Evolutionary conservation across 2,329 filamentous ascomycete genomes (phyloP).

Genomic region (Venturia asperata): DNA sequence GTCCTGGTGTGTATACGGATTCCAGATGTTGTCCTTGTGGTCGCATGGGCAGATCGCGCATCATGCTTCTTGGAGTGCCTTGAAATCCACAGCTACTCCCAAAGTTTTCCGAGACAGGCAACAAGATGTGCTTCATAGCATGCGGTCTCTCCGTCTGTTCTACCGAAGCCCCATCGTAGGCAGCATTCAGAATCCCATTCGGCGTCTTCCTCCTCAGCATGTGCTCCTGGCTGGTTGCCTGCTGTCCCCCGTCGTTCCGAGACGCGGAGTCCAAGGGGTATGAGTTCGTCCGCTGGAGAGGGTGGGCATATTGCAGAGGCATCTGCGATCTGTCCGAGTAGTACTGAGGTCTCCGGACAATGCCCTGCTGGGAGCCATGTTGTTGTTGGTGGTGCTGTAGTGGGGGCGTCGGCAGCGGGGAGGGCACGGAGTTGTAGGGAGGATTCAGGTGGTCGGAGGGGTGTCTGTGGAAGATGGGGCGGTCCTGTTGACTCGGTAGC

Average conservation of each 20-base stretch:
- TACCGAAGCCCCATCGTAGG: conserved; percentile 77
- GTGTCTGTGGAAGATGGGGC: background rate
- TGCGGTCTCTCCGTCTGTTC: conserved; percentile 68
- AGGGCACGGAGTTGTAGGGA: background rate
- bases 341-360: background rate
- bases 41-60: conserved; percentile 32
- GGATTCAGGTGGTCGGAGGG: conserved; percentile 7
- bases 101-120: conserved; percentile 50
- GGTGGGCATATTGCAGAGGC: conserved; percentile 35
- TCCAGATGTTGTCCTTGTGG: conserved; percentile 22
- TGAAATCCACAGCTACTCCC: conserved; percentile 5
- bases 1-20: background rate
- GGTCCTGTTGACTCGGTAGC: conserved; percentile 1
- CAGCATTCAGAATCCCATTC: conserved; percentile 83
- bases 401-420: background rate
- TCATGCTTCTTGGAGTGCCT: conserved; percentile 24
- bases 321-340: conserved; percentile 22
- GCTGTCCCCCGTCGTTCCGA: conserved; percentile 22
- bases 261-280: conserved; percentile 28
- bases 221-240: conserved; percentile 51
- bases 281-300: conserved; percentile 34
- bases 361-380: conserved; percentile 17
- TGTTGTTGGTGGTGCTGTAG: conserved; percentile 5
- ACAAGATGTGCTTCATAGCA: conserved; percentile 73
- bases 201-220: conserved; percentile 87